These are phyloP conservation scores for Podospora australis DNA, from an alignment of 495 filamentous ascomycete species.

Conservation along the genomic window DNA sequence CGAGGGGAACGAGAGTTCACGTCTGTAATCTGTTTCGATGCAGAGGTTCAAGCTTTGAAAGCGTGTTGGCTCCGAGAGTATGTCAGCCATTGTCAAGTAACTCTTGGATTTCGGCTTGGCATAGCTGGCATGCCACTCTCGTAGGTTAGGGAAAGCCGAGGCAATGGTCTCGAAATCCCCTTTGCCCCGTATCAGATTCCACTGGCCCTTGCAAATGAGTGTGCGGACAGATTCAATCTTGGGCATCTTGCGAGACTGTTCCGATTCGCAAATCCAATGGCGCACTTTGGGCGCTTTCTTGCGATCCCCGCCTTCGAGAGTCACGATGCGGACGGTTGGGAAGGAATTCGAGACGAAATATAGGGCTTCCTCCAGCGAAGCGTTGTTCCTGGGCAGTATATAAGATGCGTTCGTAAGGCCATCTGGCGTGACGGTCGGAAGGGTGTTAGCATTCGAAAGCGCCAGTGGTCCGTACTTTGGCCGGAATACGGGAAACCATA, in stretches of 20 bases:
- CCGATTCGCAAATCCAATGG: slow-evolving; percentile 42
- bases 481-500: slow-evolving; percentile 70
- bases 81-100: slow-evolving; percentile 57
- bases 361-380: slow-evolving; percentile 62
- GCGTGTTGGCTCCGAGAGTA: slow-evolving; percentile 46
- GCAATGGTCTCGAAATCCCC: slow-evolving; percentile 56
- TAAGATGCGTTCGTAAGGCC: slow-evolving; percentile 47
- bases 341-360: slow-evolving; percentile 51
- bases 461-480: slow-evolving; percentile 38
- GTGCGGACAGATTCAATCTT: slow-evolving; percentile 41
- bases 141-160: slow-evolving; percentile 54
- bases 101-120: slow-evolving; percentile 61
- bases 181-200: slow-evolving; percentile 64
- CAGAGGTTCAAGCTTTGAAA: slow-evolving; percentile 57
- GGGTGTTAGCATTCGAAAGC: slow-evolving; percentile 33
- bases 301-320: slow-evolving; percentile 69
- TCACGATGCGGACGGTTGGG: slow-evolving; percentile 55
- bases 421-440: slow-evolving; percentile 42
- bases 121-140: slow-evolving; percentile 67
- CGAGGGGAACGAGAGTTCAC: slow-evolving; percentile 46
- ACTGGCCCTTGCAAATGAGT: slow-evolving; percentile 64
- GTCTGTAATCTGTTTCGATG: slow-evolving; percentile 60
- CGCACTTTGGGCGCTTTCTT: slow-evolving; percentile 61
- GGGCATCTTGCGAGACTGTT: slow-evolving; percentile 22
- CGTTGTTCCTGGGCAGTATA: slow-evolving; percentile 54